Percentiles rank a stretch among this genome's conserved stretches.
Evolutionary conservation across 768 basidiomycete species (phyloP).

Genomic region (Clavaria fumosa): DNA sequence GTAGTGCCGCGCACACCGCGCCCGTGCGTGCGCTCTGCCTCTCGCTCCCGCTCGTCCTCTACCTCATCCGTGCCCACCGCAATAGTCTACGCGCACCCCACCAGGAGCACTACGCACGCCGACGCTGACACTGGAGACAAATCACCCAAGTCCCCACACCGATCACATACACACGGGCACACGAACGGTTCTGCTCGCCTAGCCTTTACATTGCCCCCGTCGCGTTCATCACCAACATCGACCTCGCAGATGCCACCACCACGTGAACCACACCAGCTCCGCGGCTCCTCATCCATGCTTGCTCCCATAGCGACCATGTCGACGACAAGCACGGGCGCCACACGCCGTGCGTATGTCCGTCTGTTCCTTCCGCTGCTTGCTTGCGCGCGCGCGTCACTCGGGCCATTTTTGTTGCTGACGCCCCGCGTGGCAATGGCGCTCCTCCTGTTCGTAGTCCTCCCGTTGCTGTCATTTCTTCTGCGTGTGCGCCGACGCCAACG

Average conservation of each 20-base stretch:
- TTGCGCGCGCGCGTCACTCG: conserved; percentile 29
- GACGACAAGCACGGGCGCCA: background rate
- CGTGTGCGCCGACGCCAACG: conserved; percentile 27
- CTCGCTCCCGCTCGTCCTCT: no score
- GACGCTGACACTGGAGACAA: background rate
- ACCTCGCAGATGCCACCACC: background rate
- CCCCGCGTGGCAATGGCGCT: conserved; percentile 28
- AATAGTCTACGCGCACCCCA: no score
- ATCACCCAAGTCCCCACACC: background rate
- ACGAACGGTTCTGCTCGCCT: no score
- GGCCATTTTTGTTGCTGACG: conserved; percentile 36
- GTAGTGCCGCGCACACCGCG: conserved; percentile 39
- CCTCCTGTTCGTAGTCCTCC: conserved; percentile 30
- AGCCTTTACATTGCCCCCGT: no score
- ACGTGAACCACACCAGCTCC: background rate
- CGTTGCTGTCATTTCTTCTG: conserved; percentile 33
- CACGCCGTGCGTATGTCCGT: background rate
- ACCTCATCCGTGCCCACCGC: no score
- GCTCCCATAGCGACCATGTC: background rate
- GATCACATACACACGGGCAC: no score
- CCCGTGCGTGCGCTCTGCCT: conserved; percentile 14
- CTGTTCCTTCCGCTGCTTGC: conserved; percentile 15
- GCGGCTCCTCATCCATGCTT: conserved; percentile 1
- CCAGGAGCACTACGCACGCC: no score
- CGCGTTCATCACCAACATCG: no score